These are phyloP conservation scores for Tulasnella sp. DNA, from an alignment of 768 basidiomycete species.

Conservation along the genomic window DNA sequence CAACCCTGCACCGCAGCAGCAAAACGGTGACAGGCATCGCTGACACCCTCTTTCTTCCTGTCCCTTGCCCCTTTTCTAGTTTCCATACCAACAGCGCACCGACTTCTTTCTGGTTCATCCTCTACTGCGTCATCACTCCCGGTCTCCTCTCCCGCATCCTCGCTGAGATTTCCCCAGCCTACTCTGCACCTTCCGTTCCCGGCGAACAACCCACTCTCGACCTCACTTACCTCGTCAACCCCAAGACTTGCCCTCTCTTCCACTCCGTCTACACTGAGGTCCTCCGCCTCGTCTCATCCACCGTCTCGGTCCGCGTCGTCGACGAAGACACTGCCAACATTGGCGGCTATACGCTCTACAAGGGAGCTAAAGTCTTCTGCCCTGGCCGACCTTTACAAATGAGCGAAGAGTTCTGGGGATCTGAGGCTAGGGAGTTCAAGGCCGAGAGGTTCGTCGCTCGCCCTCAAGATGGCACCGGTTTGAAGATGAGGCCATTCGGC, in stretches of 20 bases:
- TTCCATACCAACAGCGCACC: constrained; percentile 14
- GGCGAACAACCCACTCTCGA: not conserved
- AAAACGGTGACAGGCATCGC: not conserved
- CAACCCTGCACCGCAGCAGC: not conserved
- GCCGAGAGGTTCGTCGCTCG: constrained; percentile 9
- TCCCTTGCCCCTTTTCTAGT: not conserved
- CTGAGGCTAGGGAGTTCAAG: not conserved
- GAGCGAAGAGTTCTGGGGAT: not conserved
- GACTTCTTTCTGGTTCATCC: constrained; percentile 15
- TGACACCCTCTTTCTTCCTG: not conserved
- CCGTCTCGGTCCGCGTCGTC: constrained; percentile 11
- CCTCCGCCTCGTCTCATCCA: not conserved
- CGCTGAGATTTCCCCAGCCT: constrained; percentile 8
- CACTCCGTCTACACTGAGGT: constrained; percentile 5
- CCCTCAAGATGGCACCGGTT: not conserved
- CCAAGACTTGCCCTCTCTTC: constrained; percentile 9
- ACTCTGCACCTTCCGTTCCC: not conserved
- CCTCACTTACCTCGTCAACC: not conserved
- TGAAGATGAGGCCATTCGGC: constrained; percentile 16
- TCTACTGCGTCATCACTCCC: constrained; percentile 6
- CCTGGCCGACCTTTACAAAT: not conserved
- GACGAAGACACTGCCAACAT: not conserved
- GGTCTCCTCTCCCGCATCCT: constrained; percentile 1
- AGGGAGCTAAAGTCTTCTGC: constrained; percentile 9
- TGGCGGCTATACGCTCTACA: constrained; percentile 11